Evolutionary conservation across 345 rosid species (phyloP), one percentile per base, ranked within the genome.

Genomic region (Ricinus communis): DNA sequence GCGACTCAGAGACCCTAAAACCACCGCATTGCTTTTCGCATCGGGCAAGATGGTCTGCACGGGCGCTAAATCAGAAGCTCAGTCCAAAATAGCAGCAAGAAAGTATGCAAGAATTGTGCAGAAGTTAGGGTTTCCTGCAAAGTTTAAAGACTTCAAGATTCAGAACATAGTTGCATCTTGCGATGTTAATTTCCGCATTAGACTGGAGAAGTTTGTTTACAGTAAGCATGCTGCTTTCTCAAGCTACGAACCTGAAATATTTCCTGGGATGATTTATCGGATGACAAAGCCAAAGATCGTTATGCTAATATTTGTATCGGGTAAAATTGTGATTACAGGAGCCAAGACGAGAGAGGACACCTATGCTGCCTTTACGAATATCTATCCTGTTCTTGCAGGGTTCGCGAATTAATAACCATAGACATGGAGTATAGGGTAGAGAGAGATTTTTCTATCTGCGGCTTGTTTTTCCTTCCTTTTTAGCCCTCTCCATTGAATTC

Each of bases 31-130:
- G 82, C 87, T 92, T 52, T 92, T 92, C 74, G 88, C 96, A n/a
- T 90, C 94, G 0, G 96, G 97, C 21, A 90, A 92, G 83, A 79
- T 92, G 90, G 92, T 90, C 28, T 92, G 97, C 65, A 88, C 89
- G 0, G 97, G 96, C 53, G 97, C 97, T 22, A 92, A 92, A 73
- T 85, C 90, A 66, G 89, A 86, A 74, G 79, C 81, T 8, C 84
- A 77, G 62, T 88, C 96, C 11, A 82, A 82, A 72, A 66, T 90
- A 61, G 94, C 97, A 13, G 96, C 93, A 15, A 80, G 94, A 28
- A 92, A 91, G 91, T 51, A 38, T 3, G 66, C 66, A 62, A 62
- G 87, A 69, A 87, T 89, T 27, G 77, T 89, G 18, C 91, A 90
- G 68, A 90, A 91, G 81, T 88, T 91, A 51, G 93, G 93, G 12